Evolutionary conservation across 306 rosid species (phyloP).

Genomic region (Pterocarpus macrocarpus): DNA sequence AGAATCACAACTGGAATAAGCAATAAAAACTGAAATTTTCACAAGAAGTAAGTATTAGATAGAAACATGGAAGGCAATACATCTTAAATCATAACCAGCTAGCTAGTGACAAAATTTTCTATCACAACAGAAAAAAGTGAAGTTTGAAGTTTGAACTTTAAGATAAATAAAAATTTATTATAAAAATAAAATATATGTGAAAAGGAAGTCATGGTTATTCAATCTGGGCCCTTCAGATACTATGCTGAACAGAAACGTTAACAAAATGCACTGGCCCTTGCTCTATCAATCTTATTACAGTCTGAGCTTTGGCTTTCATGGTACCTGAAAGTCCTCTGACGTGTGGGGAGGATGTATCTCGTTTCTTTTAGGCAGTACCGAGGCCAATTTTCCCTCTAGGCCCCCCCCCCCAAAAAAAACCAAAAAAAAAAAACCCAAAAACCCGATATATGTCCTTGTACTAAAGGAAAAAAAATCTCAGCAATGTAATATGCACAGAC

Average conservation of each 20-base stretch:
- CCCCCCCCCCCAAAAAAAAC: background rate
- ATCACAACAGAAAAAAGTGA: background rate
- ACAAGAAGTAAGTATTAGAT: conserved; percentile 27
- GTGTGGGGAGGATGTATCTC: background rate
- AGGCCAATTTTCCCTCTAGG: background rate
- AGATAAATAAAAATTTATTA: background rate
- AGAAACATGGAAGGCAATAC: background rate
- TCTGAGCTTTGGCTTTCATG: background rate
- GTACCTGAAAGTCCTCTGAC: background rate
- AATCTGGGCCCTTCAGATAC: conserved; percentile 53
- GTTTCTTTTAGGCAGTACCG: background rate
- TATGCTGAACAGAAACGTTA: background rate
- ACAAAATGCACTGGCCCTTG: background rate
- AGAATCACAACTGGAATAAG: conserved; percentile 73
- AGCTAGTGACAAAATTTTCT: background rate
- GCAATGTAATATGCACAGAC: background rate
- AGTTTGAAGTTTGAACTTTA: background rate
- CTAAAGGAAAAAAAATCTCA: background rate
- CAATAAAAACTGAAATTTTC: conserved; percentile 67
- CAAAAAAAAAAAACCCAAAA: no score
- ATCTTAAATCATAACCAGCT: conserved; percentile 1
- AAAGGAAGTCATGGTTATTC: conserved; percentile 46
- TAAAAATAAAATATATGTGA: background rate
- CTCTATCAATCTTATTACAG: conserved; percentile 29
- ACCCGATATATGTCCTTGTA: background rate